A percentile compares a stretch with the other conserved stretches of the same genome.
Evolutionary conservation across 2,329 filamentous ascomycete genomes (phyloP).

Genomic region (Aspergillus aculeatus): DNA sequence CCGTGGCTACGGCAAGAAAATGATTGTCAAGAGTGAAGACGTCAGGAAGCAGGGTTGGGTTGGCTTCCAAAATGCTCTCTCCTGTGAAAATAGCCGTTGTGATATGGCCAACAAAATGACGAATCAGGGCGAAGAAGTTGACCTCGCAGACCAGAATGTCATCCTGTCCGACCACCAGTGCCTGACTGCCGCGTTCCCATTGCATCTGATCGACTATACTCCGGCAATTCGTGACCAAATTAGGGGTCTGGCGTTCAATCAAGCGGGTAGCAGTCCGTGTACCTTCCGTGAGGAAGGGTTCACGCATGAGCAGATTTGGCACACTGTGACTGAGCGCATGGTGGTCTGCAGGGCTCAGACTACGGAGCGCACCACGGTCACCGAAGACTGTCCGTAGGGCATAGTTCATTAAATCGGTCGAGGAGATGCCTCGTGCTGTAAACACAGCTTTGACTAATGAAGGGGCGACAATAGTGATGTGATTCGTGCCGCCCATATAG

Average conservation of each 20-base stretch:
- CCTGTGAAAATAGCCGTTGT: slow-evolving; percentile 53
- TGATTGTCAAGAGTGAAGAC: slow-evolving; percentile 56
- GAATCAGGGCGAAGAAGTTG: slow-evolving; percentile 52
- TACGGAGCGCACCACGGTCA: slow-evolving; percentile 38
- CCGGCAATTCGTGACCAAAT: slow-evolving; percentile 59
- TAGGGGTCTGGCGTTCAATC: slow-evolving; percentile 50
- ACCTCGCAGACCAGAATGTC: slow-evolving; percentile 50
- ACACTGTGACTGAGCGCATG: slow-evolving; percentile 40
- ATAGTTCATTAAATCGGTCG: slow-evolving; percentile 32
- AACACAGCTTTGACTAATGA: slow-evolving; percentile 46
- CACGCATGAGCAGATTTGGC: slow-evolving; percentile 45
- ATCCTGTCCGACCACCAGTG: slow-evolving; percentile 43
- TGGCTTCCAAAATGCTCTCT: slow-evolving; percentile 51
- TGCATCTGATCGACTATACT: slow-evolving; percentile 61
- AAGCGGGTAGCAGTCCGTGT: slow-evolving; percentile 38
- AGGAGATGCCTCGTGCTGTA: slow-evolving; percentile 28
- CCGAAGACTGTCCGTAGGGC: slow-evolving; percentile 46
- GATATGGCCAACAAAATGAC: slow-evolving; percentile 56
- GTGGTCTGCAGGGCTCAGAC: slow-evolving; percentile 34
- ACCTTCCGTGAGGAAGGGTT: slow-evolving; percentile 47
- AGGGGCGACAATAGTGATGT: slow-evolving; percentile 53
- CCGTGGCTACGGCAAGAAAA: slow-evolving; percentile 55
- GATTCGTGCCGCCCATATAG: slow-evolving; percentile 49
- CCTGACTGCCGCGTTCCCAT: slow-evolving; percentile 59
- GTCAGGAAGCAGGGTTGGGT: slow-evolving; percentile 54